Evolutionary conservation across 768 basidiomycete species (phyloP).

Genomic region (Zangia roseola): DNA sequence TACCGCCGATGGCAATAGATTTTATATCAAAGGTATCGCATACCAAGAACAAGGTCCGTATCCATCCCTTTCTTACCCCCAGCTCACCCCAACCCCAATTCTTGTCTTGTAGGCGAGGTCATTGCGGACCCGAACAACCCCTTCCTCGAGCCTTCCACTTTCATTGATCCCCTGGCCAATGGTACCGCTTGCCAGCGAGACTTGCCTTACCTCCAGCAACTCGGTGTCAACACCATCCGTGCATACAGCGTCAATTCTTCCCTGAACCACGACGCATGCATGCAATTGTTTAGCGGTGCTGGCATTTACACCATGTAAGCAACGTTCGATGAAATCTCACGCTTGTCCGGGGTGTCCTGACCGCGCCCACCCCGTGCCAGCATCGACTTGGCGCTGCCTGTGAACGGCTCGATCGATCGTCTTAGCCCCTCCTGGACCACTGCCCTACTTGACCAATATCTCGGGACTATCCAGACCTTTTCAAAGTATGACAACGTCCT

Average conservation of each 20-base stretch:
- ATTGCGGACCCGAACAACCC: slow-evolving; percentile 50
- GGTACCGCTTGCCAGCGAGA: slow-evolving; percentile 71
- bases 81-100: slow-evolving; percentile 1
- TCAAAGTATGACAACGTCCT: slow-evolving; percentile 86
- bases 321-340: not conserved
- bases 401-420: slow-evolving; percentile 85
- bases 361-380: slow-evolving; percentile 40
- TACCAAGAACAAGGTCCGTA: slow-evolving; percentile 77
- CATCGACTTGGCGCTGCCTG: slow-evolving; percentile 81
- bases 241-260: slow-evolving; percentile 85
- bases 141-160: slow-evolving; percentile 73
- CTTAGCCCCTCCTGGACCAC: slow-evolving; percentile 73
- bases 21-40: slow-evolving; percentile 86
- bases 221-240: slow-evolving; percentile 79
- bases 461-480: slow-evolving; percentile 75
- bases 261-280: slow-evolving; percentile 84
- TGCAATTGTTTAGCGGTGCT: slow-evolving; percentile 70
- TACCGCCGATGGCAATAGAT: slow-evolving; percentile 67
- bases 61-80: not conserved
- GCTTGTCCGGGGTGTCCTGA: slow-evolving; percentile 7
- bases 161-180: slow-evolving; percentile 76
- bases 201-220: slow-evolving; percentile 69
- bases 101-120: slow-evolving; percentile 30
- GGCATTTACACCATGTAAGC: slow-evolving; percentile 89
- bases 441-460: slow-evolving; percentile 76